Conservation (phyloP, 805 yeast species). For the Jamesozyma lodderae region DNA sequence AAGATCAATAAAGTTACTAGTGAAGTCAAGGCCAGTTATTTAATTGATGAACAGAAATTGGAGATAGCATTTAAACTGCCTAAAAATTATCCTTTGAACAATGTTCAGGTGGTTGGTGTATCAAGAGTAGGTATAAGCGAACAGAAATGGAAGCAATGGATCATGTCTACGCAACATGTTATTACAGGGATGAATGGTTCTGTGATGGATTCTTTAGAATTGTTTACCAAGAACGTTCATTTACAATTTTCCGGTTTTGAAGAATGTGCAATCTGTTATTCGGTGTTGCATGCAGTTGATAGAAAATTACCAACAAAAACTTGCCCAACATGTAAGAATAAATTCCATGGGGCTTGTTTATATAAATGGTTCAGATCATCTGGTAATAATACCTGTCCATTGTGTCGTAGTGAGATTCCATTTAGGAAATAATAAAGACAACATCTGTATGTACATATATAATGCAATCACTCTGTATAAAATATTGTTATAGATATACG, state of each 20-base stretch:
- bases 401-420: conserved; percentile 55
- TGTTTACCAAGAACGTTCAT: conserved; percentile 53
- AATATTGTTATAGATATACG: too few species aligned
- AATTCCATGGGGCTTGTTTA: conserved; percentile 90
- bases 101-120: conserved; percentile 68
- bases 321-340: conserved; percentile 86
- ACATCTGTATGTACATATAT: too few species aligned
- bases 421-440: conserved; percentile 22
- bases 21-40: conserved; percentile 64
- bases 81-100: conserved; percentile 63
- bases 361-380: conserved; percentile 97
- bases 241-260: conserved; percentile 89
- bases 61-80: conserved; percentile 75
- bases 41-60: conserved; percentile 80
- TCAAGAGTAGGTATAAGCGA: conserved; percentile 82
- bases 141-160: conserved; percentile 90
- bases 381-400: conserved; percentile 86
- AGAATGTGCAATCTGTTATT: conserved; percentile 95
- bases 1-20: conserved; percentile 51
- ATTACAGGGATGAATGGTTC: conserved; percentile 69
- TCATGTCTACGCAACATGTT: conserved; percentile 79
- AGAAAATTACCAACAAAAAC: conserved; percentile 81
- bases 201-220: conserved; percentile 35
- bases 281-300: conserved; percentile 77
- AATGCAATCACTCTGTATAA: too few species aligned